These are phyloP conservation scores for Suhomyces emberorum DNA, from an alignment of 805 yeast genomes.

Conservation along the genomic window DNA sequence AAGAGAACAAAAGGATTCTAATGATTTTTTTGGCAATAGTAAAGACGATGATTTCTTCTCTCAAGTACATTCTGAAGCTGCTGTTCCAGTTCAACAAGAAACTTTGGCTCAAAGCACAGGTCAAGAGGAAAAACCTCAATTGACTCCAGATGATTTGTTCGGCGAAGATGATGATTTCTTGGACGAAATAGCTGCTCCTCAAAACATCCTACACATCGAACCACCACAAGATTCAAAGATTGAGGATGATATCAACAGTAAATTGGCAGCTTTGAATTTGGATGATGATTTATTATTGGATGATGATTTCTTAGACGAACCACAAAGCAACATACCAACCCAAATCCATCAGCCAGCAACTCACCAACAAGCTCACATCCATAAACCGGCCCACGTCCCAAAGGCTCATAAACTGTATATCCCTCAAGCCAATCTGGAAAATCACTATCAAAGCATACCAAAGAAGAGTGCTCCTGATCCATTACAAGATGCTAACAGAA, in stretches of 20 bases:
- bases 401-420: constrained; percentile 10
- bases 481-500: constrained; percentile 27
- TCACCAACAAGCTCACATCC: background rate
- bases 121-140: background rate
- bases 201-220: background rate
- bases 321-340: background rate
- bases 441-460: constrained; percentile 11
- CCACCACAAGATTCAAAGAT: background rate
- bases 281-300: constrained; percentile 31
- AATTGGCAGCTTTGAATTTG: constrained; percentile 16
- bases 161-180: constrained; percentile 20
- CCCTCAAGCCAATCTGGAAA: background rate
- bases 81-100: background rate
- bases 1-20: background rate
- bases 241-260: constrained; percentile 3
- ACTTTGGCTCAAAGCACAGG: background rate
- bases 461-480: constrained; percentile 4
- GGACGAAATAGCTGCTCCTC: constrained; percentile 8
- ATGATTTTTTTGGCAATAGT: background rate
- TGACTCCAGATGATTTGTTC: constrained; percentile 9
- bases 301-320: constrained; percentile 38
- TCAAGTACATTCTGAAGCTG: background rate
- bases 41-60: background rate
- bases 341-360: background rate
- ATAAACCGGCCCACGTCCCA: constrained; percentile 11